phyloP scores from a whole-genome alignment of 129 eudicot species.

The Arctium minus region DNA sequence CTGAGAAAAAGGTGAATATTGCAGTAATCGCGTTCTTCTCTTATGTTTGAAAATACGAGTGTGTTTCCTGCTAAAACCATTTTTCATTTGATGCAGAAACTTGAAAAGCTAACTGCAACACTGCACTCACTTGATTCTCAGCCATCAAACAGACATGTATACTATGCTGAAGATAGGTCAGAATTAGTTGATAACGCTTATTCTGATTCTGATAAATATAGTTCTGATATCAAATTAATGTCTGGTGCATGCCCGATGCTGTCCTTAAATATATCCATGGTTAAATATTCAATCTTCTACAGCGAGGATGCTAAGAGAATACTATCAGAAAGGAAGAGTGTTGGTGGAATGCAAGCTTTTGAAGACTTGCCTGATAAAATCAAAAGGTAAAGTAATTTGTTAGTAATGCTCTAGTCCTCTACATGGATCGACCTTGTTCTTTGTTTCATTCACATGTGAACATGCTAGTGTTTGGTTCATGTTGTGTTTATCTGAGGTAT shows the following conservation, averaged over 20 bases:
- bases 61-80: background rate
- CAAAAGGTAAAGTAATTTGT: conserved; percentile 42
- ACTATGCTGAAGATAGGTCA: conserved; percentile 87
- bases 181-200: background rate
- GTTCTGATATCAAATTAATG: background rate
- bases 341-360: conserved; percentile 17
- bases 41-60: background rate
- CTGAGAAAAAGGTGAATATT: conserved; percentile 70
- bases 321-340: conserved; percentile 29
- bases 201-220: background rate
- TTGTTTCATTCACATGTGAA: background rate
- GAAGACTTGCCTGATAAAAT: conserved; percentile 51
- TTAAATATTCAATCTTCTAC: background rate
- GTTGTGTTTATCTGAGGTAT: background rate
- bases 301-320: conserved; percentile 88
- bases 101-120: conserved; percentile 69
- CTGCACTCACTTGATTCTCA: conserved; percentile 63
- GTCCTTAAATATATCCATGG: background rate
- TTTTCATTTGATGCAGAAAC: conserved; percentile 55
- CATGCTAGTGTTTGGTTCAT: background rate
- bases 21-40: background rate
- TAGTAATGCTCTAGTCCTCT: background rate
- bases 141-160: conserved; percentile 64
- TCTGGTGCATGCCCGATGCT: background rate
- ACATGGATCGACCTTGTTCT: background rate